Evolutionary conservation across 768 basidiomycete genomes (phyloP).

Genomic region (Pleurotus citrinopileatus): DNA sequence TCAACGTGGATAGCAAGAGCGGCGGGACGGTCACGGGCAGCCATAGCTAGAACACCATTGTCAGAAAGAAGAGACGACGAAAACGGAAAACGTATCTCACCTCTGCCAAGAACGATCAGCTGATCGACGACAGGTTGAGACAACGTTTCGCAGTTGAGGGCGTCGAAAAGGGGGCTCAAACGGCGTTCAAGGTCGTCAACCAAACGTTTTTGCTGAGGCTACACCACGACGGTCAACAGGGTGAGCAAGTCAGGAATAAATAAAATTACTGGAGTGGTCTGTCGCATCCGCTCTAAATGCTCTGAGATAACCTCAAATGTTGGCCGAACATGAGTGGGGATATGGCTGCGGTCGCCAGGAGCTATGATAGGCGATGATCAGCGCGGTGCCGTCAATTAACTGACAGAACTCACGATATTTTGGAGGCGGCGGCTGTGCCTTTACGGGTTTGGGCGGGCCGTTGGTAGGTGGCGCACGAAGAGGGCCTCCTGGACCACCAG

Average conservation of each 20-base stretch:
- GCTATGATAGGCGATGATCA: slow-evolving; percentile 44
- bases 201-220: slow-evolving; percentile 83
- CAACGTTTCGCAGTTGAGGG: slow-evolving; percentile 85
- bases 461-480: slow-evolving; percentile 23
- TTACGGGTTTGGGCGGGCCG: slow-evolving; percentile 20
- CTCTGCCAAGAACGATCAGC: slow-evolving; percentile 67
- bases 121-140: slow-evolving; percentile 69
- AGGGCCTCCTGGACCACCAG: slow-evolving; percentile 27
- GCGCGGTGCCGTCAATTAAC: neutral
- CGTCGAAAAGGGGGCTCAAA: slow-evolving; percentile 84
- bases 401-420: slow-evolving; percentile 41
- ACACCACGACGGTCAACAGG: slow-evolving; percentile 7
- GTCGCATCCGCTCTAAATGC: slow-evolving; percentile 66
- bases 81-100: slow-evolving; percentile 36
- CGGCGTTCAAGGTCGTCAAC: slow-evolving; percentile 86
- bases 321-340: slow-evolving; percentile 64
- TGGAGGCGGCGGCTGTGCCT: slow-evolving; percentile 31
- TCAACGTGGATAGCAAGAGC: slow-evolving; percentile 86
- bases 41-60: slow-evolving; percentile 60
- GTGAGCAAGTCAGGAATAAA: slow-evolving; percentile 9
- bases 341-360: slow-evolving; percentile 89
- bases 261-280: slow-evolving; percentile 67
- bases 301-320: slow-evolving; percentile 65
- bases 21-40: slow-evolving; percentile 68
- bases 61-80: slow-evolving; percentile 5